phyloP scores from a whole-genome alignment of 768 basidiomycete species.

The Leccinellum rugosiceps region DNA sequence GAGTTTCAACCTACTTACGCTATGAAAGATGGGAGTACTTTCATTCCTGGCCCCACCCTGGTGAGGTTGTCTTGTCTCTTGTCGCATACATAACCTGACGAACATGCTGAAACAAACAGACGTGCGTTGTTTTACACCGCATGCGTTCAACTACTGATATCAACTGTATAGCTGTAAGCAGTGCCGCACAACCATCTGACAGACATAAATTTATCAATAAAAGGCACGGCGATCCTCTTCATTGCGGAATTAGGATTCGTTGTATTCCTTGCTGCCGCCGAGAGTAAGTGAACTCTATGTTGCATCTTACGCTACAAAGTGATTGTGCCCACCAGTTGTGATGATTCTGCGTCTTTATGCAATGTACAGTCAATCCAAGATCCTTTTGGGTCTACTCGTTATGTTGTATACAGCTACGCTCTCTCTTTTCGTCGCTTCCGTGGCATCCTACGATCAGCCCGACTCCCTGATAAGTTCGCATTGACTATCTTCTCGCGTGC shows the following conservation, averaged over 20 bases:
- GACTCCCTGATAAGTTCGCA: slow-evolving; percentile 6
- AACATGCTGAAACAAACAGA: slow-evolving; percentile 1
- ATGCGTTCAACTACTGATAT: not conserved
- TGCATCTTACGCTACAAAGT: not conserved
- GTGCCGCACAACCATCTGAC: not conserved
- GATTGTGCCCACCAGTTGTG: slow-evolving; percentile 5
- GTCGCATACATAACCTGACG: not conserved
- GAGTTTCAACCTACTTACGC: not conserved
- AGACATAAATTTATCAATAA: not conserved
- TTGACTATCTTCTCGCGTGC: not conserved
- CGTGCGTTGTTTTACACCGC: slow-evolving; percentile 2
- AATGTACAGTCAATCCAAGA: slow-evolving; percentile 15
- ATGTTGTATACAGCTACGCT: slow-evolving; percentile 8
- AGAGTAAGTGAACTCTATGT: slow-evolving; percentile 10
- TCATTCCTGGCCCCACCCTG: slow-evolving; percentile 15
- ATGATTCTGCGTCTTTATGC: slow-evolving; percentile 26
- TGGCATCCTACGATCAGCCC: slow-evolving; percentile 2
- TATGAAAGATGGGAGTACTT: slow-evolving; percentile 12
- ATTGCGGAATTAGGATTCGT: not conserved
- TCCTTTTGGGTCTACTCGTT: slow-evolving; percentile 13
- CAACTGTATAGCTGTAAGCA: slow-evolving; percentile 16
- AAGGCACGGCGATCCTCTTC: slow-evolving; percentile 13
- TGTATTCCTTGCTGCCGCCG: slow-evolving; percentile 14
- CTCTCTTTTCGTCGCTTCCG: not conserved
- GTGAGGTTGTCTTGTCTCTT: not conserved